phyloP scores from a whole-genome alignment of 148 eudicot species.

The Gaultheria prostrata region DNA sequence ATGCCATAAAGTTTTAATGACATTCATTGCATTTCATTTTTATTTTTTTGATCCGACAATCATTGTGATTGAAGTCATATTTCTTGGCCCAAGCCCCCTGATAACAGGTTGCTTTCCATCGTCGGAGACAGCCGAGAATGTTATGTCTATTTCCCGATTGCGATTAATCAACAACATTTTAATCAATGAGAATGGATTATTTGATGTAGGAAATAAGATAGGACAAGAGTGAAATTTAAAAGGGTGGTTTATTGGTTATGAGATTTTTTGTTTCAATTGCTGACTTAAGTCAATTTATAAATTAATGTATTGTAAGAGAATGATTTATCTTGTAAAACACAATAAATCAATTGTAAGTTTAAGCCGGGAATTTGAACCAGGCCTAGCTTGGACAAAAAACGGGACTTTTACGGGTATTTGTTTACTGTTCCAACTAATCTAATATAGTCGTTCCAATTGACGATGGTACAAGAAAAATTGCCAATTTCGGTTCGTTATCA shows the following conservation, averaged over 20 bases:
- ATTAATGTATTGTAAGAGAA: too few relatives aligned
- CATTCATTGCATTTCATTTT: too few relatives aligned
- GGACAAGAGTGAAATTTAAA: neutral
- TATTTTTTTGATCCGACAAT: neutral
- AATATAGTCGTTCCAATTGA: neutral
- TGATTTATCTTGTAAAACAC: too few relatives aligned
- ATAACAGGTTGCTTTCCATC: neutral
- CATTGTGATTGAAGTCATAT: neutral
- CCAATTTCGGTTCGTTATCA: too few relatives aligned
- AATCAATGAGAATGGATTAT: neutral
- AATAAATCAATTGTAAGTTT: too few relatives aligned
- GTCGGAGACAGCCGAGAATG: neutral
- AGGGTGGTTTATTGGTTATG: neutral
- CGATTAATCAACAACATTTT: neutral
- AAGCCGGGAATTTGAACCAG: too few relatives aligned
- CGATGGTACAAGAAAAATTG: too few relatives aligned
- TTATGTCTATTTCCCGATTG: neutral
- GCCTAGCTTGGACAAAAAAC: neutral
- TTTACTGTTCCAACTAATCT: neutral
- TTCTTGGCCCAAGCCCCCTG: neutral
- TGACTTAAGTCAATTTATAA: too few relatives aligned
- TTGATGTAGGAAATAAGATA: neutral
- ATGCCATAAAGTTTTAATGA: neutral
- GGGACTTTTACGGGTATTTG: neutral
- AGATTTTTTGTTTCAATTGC: too few relatives aligned